Base-by-base conservation (phyloP, 768 basidiomycete species). In the Podaxis sp. region DNA sequence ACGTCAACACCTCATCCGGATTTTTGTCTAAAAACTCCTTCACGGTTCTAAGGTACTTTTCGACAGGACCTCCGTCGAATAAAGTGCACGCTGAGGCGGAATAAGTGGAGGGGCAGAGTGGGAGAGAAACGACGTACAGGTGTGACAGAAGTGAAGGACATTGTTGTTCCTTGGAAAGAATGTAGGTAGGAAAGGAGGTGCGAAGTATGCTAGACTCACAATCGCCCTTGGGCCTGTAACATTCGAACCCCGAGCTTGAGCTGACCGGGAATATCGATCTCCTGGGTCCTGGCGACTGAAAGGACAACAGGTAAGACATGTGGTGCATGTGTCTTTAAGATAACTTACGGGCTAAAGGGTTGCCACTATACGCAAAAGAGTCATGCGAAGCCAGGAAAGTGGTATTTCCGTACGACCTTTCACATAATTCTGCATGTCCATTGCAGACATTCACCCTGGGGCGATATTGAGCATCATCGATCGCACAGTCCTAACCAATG, bases 141-240 rank as follows among this genome's bases (percentile, higher is more conserved):
- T 84, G 70, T 89, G 88, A 70, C 88, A 90, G 68, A 89, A 85
- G 66, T 86, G 84, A 15, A 89, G 75, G 4, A 75, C 79, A 2
- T 75, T 79, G 36, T 77, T 65, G 49, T 68, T 68, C 71, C 68
- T 71, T 19, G 9, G 4, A 12, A 57, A 19, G 52, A 33, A 49
- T 13, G 38, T 17, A 15, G 26, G 13, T 42, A 19, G 26, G 46
- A 6, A 58, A 36, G n/a, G 12, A 17, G 19, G 19, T 3, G 13
- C 5, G 17, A n/a, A 26, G 33, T 13, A 11, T 44, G 5, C 22
- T 22, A 4, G 28, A 65, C 76, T 19, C 49, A 79, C 74, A 78
- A 60, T 68, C 81, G 84, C 3, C 82, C 71, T 68, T 88, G 82
- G 33, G 86, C 82, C 67, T 89, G 84, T 11, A 86, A 69, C 59